A percentile compares a stretch with the other conserved stretches of the same genome.
phyloP scores from a whole-genome alignment of 2,329 filamentous ascomycete genomes.

The Aspergillus arachidicola region DNA sequence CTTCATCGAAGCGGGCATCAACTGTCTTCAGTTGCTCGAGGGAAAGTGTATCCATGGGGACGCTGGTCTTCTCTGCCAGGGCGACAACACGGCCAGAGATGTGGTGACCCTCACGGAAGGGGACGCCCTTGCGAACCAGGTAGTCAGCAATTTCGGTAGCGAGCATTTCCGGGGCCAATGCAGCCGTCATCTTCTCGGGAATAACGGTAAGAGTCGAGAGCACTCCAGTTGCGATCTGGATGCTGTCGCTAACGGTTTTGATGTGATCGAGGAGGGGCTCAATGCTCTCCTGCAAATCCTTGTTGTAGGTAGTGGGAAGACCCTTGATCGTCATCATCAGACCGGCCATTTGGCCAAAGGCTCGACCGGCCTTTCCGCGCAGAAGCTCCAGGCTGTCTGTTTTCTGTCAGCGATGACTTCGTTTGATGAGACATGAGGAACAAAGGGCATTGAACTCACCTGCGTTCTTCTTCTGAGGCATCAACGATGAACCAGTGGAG shows the following conservation, averaged over 20 bases:
- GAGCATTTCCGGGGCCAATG: constrained; percentile 81
- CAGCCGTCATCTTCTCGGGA: constrained; percentile 75
- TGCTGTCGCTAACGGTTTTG: constrained; percentile 78
- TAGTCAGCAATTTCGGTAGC: constrained; percentile 59
- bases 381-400: constrained; percentile 71
- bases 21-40: constrained; percentile 69
- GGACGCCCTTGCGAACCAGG: constrained; percentile 58
- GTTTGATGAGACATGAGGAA: background rate
- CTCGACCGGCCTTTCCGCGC: constrained; percentile 74
- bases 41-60: constrained; percentile 70
- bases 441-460: constrained; percentile 21
- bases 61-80: constrained; percentile 66
- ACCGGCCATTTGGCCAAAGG: constrained; percentile 80
- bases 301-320: constrained; percentile 83
- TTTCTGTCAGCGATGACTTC: background rate
- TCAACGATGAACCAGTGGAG: constrained; percentile 73
- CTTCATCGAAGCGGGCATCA: constrained; percentile 69
- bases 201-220: constrained; percentile 71
- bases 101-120: constrained; percentile 80
- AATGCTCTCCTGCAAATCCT: constrained; percentile 85
- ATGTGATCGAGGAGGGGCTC: constrained; percentile 84
- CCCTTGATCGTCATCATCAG: constrained; percentile 76
- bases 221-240: constrained; percentile 81
- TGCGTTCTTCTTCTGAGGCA: constrained; percentile 83
- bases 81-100: constrained; percentile 74